Conservation (phyloP, 2,329 filamentous ascomycete species). For the Zymoseptoria pseudotritici region DNA sequence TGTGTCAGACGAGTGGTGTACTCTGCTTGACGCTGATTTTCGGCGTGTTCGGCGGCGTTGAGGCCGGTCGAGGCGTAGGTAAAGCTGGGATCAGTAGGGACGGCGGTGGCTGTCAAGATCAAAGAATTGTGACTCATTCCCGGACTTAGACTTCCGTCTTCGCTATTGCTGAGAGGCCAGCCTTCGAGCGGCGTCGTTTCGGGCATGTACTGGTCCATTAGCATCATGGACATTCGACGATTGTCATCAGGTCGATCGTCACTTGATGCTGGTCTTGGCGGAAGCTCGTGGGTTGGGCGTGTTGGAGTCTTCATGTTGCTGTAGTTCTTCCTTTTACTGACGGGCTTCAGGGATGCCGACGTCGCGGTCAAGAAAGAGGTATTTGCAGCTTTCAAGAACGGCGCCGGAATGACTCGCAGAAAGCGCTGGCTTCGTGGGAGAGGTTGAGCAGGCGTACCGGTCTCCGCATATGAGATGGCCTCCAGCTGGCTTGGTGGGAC, state of each 20-base stretch:
- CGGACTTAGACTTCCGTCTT: conserved; percentile 1
- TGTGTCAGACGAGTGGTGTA: conserved; percentile 86
- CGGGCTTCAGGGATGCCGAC: conserved; percentile 46
- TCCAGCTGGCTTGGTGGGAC: conserved; percentile 93
- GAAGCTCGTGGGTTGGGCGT: conserved; percentile 5
- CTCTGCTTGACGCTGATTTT: conserved; percentile 62
- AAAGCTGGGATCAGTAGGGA: conserved; percentile 35
- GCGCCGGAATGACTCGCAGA: conserved; percentile 78
- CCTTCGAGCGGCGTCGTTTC: conserved; percentile 27
- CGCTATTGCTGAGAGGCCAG: conserved; percentile 17
- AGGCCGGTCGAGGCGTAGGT: conserved; percentile 32
- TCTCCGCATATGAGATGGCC: conserved; percentile 46
- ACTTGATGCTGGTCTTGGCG: conserved; percentile 17
- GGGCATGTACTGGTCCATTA: conserved; percentile 43
- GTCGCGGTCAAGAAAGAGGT: conserved; percentile 92
- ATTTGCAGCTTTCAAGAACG: conserved; percentile 88
- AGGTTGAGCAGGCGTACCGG: conserved; percentile 67
- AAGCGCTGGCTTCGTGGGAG: conserved; percentile 90
- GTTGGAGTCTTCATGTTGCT: conserved; percentile 11
- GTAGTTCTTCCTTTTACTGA: conserved; percentile 19
- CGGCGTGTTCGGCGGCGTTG: conserved; percentile 52
- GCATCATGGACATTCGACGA: conserved; percentile 41
- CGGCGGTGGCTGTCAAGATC: conserved; percentile 27
- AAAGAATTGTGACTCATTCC: conserved; percentile 17
- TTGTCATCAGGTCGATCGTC: conserved; percentile 25